Evolutionary conservation across 2,329 filamentous ascomycete genomes (phyloP).

Genomic region (Talaromyces sp.): DNA sequence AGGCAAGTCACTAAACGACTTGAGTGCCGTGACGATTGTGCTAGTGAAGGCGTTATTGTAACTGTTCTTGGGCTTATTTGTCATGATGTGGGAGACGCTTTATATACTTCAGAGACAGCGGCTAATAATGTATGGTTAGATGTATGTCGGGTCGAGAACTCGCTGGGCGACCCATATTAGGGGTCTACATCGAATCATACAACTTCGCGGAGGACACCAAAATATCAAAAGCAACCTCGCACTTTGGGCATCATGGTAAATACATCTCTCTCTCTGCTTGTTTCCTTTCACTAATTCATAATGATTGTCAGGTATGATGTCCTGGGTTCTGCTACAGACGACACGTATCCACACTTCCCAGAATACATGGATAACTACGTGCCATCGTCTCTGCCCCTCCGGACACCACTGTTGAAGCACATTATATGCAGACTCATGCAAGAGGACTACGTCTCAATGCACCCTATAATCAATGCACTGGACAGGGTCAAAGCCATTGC

Average conservation of each 20-base stretch:
- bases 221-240: conserved; percentile 11
- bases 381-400: background rate
- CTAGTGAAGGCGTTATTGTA: conserved; percentile 19
- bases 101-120: background rate
- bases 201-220: conserved; percentile 18
- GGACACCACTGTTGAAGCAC: background rate
- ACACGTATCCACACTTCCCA: conserved; percentile 3
- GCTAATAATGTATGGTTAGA: background rate
- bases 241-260: conserved; percentile 12
- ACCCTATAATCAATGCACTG: background rate
- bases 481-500: background rate
- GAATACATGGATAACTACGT: conserved; percentile 3
- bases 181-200: conserved; percentile 19
- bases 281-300: background rate
- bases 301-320: conserved; percentile 6
- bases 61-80: conserved; percentile 23
- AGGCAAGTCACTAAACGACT: conserved; percentile 19
- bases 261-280: background rate
- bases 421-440: background rate
- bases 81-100: conserved; percentile 20
- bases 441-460: background rate
- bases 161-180: conserved; percentile 21
- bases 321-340: conserved; percentile 4
- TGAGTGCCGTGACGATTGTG: conserved; percentile 14
- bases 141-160: conserved; percentile 20